phyloP scores from a whole-genome alignment of 2,329 filamentous ascomycete genomes.

The Fusarium papillatum region DNA sequence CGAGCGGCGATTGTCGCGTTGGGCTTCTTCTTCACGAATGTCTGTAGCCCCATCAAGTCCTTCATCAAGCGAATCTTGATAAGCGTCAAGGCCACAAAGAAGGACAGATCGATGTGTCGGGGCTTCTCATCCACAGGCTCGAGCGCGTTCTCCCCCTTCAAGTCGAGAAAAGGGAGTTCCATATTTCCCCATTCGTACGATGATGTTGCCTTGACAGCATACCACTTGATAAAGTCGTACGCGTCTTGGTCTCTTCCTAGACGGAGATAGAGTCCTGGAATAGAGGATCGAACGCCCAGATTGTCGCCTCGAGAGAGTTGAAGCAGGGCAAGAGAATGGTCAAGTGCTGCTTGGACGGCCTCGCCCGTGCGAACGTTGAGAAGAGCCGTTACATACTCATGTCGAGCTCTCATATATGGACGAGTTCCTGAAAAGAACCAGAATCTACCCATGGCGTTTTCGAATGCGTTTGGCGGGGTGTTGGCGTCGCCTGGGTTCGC shows the following conservation, averaged over 20 bases:
- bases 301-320: conserved; percentile 18
- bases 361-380: conserved; percentile 17
- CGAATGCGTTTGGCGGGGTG: conserved; percentile 5
- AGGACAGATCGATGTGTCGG: not conserved
- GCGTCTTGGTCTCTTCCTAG: conserved; percentile 17
- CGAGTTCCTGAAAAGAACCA: conserved; percentile 1
- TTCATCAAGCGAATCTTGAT: conserved; percentile 23
- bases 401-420: conserved; percentile 16
- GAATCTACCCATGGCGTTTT: not conserved
- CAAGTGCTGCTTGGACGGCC: not conserved
- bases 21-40: not conserved
- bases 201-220: not conserved
- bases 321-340: not conserved
- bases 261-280: conserved; percentile 15
- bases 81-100: conserved; percentile 13
- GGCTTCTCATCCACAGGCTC: conserved; percentile 13
- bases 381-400: conserved; percentile 2
- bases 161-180: conserved; percentile 7
- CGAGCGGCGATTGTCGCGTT: not conserved
- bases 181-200: conserved; percentile 5
- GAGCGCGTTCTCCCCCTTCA: conserved; percentile 6
- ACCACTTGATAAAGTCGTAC: conserved; percentile 29
- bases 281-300: not conserved
- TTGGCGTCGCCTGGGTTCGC: not conserved
- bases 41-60: conserved; percentile 1